Percentiles rank a stretch among this genome's conserved stretches.
Conservation (phyloP, 2,329 filamentous ascomycete species). For the Exophiala mesophila region DNA sequence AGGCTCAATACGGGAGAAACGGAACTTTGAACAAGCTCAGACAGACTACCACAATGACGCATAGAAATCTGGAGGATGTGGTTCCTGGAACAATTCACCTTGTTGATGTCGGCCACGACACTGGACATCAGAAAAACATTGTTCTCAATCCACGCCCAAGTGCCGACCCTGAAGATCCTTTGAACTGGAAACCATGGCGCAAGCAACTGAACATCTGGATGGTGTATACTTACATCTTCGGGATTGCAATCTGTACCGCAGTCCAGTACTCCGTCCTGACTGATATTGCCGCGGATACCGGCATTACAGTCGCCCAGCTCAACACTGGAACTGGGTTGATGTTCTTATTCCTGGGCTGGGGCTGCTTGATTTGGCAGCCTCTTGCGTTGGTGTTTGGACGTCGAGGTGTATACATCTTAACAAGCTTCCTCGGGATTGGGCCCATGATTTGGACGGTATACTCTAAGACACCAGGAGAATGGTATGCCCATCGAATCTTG, state of each 20-base stretch:
- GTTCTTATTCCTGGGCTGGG: too few species aligned
- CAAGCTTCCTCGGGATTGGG: too few species aligned
- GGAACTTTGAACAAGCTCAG: too few species aligned
- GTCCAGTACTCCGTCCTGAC: conserved; percentile 31
- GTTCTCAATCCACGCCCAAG: conserved; percentile 33
- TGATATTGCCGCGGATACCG: conserved; percentile 38
- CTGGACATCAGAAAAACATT: conserved; percentile 10
- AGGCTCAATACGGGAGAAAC: too few species aligned
- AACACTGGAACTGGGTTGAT: conserved; percentile 46
- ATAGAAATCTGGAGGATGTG: too few species aligned
- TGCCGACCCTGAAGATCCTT: conserved; percentile 36
- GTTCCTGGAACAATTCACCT: conserved; percentile 21
- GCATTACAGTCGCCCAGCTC: conserved; percentile 39
- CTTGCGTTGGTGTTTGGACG: too few species aligned
- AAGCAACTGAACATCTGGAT: conserved; percentile 31
- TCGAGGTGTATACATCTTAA: too few species aligned
- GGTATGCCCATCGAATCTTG: too few species aligned
- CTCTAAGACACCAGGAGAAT: too few species aligned
- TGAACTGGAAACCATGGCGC: conserved; percentile 33
- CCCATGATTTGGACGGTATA: too few species aligned
- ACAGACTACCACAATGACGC: too few species aligned
- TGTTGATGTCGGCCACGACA: conserved; percentile 7
- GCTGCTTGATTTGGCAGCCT: too few species aligned
- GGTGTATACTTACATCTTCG: conserved; percentile 33
- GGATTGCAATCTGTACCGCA: conserved; percentile 29